These are phyloP conservation scores for Xylaria flabelliformis DNA, from an alignment of 495 filamentous ascomycete genomes.

Conservation along the genomic window DNA sequence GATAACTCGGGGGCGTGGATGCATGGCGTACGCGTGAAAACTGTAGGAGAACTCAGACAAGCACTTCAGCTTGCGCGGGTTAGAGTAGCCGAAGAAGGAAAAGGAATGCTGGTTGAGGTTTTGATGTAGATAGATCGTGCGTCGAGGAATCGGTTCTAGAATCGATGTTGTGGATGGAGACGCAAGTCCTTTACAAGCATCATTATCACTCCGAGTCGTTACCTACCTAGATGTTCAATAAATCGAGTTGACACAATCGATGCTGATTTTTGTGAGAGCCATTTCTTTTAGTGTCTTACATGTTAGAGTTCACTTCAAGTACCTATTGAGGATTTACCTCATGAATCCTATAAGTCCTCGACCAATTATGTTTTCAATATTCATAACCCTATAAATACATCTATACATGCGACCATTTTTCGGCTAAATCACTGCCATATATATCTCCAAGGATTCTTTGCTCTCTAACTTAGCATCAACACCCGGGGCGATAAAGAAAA, in stretches of 20 bases:
- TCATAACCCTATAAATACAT: background rate
- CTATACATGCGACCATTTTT: background rate
- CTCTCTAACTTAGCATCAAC: slow-evolving; percentile 57
- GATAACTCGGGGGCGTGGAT: slow-evolving; percentile 27
- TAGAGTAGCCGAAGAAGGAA: slow-evolving; percentile 28
- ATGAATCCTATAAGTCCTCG: too few species aligned
- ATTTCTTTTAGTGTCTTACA: too few species aligned
- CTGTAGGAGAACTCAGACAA: slow-evolving; percentile 30
- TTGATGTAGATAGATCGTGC: slow-evolving; percentile 16
- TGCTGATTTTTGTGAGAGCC: too few species aligned
- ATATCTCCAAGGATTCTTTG: slow-evolving; percentile 59
- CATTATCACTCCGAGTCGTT: too few species aligned
- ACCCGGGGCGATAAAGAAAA: slow-evolving; percentile 73
- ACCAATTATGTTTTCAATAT: background rate
- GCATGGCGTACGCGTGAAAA: slow-evolving; percentile 30
- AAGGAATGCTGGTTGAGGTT: slow-evolving; percentile 35
- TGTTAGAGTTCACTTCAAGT: too few species aligned
- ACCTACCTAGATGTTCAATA: too few species aligned
- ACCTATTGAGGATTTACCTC: too few species aligned
- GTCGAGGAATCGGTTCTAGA: background rate
- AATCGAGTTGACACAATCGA: too few species aligned
- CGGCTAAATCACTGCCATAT: slow-evolving; percentile 50
- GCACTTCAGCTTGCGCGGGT: slow-evolving; percentile 21
- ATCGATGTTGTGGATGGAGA: too few species aligned
- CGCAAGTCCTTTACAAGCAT: too few species aligned